Base-by-base conservation (phyloP, 1,284 basidiomycete genomes). In the Fomitopsis pinicola region DNA sequence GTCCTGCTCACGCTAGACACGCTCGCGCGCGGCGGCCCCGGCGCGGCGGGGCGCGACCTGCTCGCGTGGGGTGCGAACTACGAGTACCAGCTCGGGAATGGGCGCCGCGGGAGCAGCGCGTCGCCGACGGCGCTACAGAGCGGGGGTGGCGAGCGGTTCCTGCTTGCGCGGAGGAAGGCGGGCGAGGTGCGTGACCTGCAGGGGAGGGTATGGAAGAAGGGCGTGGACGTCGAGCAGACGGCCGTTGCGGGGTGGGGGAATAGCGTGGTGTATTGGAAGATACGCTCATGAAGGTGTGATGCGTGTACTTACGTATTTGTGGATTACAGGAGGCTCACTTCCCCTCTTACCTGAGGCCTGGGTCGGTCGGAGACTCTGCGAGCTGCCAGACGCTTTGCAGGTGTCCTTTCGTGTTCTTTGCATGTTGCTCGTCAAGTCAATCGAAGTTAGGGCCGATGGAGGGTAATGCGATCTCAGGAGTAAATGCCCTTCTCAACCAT, bases 51-150 rank as follows among this genome's bases (percentile, higher is more conserved):
- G 28, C 81, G 81, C 58, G 89, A 92, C 71, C 74, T 91, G 55
- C 71, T 88, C 55, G 80, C 79, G 2, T 91, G 88, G 87, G 88
- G 90, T 10, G 81, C 81, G 61, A 91, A 91, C 66, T 80, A 84
- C 50, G 84, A 89, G 52, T 91, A 85, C 67, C 91, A 96, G 74
- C 82, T 96, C 6, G 96, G 95, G 5, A 95, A 88, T 63, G 93
- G 93, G 45, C 94, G 89, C 73, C 84, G 89, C 59, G 82, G 87
- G 5, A 94, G 90, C 70, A 70, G 89, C 8, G 82, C 91, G 0
- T 77, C 86, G 15, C 95, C 96, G 0, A 81, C 83, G 17, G 76
- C 77, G 26, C 73, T 89, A 62, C 76, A 80, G 60, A 74, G 75
- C n/a, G 73, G 77, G 2, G 82, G 81, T 60, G 85, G 80, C 5